These are phyloP conservation scores for Pistacia integerrima DNA, from an alignment of 345 rosid species.

Conservation along the genomic window DNA sequence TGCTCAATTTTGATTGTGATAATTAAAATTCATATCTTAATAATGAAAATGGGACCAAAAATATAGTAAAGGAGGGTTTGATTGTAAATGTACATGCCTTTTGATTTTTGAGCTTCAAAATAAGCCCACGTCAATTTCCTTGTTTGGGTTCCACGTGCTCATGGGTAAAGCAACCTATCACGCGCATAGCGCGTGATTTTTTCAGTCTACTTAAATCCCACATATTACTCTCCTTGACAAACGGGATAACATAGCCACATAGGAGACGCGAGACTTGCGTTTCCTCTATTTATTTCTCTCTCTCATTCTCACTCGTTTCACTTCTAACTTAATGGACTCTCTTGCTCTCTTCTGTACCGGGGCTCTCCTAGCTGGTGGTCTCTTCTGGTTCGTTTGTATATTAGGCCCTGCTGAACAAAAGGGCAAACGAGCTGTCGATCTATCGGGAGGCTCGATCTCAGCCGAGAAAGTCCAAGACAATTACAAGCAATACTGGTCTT, in stretches of 20 bases:
- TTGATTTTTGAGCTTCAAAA: neutral
- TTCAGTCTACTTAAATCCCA: slow-evolving; percentile 10
- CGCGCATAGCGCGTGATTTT: slow-evolving; percentile 19
- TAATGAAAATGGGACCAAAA: no score
- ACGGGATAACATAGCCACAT: slow-evolving; percentile 13
- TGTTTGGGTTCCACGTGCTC: slow-evolving; percentile 13
- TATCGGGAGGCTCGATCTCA: slow-evolving; percentile 94
- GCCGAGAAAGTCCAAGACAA: slow-evolving; percentile 79
- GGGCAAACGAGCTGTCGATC: slow-evolving; percentile 72
- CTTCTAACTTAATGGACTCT: slow-evolving; percentile 42
- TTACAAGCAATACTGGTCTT: slow-evolving; percentile 82
- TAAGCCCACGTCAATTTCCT: neutral
- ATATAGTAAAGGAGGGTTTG: neutral
- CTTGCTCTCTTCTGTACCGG: slow-evolving; percentile 68
- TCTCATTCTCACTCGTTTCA: neutral
- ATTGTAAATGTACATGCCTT: neutral
- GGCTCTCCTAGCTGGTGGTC: slow-evolving; percentile 63
- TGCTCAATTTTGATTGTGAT: no score
- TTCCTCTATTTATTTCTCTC: neutral
- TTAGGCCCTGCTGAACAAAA: slow-evolving; percentile 86
- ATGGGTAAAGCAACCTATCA: neutral
- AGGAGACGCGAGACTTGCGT: slow-evolving; percentile 8
- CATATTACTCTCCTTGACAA: neutral
- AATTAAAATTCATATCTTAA: no score
- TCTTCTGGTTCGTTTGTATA: slow-evolving; percentile 88